phyloP scores from a whole-genome alignment of 441 rosid species.

The Kokia cookei region DNA sequence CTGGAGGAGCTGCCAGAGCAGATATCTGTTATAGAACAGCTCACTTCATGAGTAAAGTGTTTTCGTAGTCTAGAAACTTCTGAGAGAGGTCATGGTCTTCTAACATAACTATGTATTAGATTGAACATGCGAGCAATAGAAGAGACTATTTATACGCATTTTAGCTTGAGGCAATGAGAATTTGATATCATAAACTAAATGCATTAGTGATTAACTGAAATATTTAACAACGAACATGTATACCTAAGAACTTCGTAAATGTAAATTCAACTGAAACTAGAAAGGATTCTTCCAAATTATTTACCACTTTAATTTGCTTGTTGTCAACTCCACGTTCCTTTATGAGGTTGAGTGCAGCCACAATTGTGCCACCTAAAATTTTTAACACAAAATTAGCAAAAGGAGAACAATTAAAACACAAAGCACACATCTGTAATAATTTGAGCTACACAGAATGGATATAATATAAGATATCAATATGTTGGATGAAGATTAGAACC shows the following conservation, averaged over 20 bases:
- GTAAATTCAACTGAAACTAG: neutral
- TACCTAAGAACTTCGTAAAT: neutral
- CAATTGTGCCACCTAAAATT: slow-evolving; percentile 77
- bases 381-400: neutral
- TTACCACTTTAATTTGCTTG: slow-evolving; percentile 91
- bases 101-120: neutral
- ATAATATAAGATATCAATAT: neutral
- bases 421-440: neutral
- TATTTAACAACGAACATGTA: neutral
- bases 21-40: slow-evolving; percentile 48
- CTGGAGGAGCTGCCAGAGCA: slow-evolving; percentile 90
- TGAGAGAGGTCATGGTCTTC: neutral
- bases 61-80: neutral
- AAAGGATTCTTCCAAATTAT: neutral
- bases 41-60: slow-evolving; percentile 6
- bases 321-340: slow-evolving; percentile 63
- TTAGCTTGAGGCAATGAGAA: neutral
- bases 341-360: slow-evolving; percentile 67
- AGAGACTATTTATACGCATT: neutral
- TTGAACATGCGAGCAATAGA: neutral
- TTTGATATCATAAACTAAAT: neutral
- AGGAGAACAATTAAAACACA: neutral
- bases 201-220: neutral
- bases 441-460: neutral
- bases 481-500: neutral